Evolutionary conservation across 495 filamentous ascomycete species (phyloP).

Genomic region (Penicillium goetzii): DNA sequence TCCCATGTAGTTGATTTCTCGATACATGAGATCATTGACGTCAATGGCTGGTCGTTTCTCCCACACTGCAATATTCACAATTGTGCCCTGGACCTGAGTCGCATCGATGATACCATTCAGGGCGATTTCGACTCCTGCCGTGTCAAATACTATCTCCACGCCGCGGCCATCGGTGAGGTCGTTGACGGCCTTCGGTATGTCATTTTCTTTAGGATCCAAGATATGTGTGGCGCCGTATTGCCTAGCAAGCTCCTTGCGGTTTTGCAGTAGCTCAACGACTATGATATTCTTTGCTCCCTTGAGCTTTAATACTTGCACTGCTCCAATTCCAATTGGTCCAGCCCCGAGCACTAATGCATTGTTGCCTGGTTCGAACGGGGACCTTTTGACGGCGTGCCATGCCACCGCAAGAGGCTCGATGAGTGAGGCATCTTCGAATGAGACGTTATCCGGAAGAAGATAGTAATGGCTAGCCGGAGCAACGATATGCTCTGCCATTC

Average conservation of each 20-base stretch:
- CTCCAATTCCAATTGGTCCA: slow-evolving; percentile 62
- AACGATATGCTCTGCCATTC: slow-evolving; percentile 32
- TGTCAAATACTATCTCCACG: slow-evolving; percentile 60
- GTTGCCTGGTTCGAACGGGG: slow-evolving; percentile 50
- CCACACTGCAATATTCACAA: slow-evolving; percentile 68
- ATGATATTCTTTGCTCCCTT: slow-evolving; percentile 56
- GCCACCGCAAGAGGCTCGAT: slow-evolving; percentile 64
- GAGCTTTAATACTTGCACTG: slow-evolving; percentile 58
- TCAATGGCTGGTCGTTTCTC: slow-evolving; percentile 52
- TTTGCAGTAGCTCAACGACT: slow-evolving; percentile 51
- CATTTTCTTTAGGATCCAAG: slow-evolving; percentile 57
- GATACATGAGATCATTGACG: slow-evolving; percentile 53
- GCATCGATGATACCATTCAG: slow-evolving; percentile 55
- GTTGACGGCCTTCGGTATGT: slow-evolving; percentile 50
- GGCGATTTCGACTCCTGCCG: slow-evolving; percentile 58
- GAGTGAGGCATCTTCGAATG: slow-evolving; percentile 44
- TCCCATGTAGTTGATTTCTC: slow-evolving; percentile 52
- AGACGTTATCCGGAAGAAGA: slow-evolving; percentile 25
- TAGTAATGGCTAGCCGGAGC: slow-evolving; percentile 38
- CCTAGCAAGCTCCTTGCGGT: slow-evolving; percentile 53
- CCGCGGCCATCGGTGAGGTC: slow-evolving; percentile 54
- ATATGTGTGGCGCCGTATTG: slow-evolving; percentile 58
- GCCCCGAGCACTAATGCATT: slow-evolving; percentile 57
- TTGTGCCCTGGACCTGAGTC: slow-evolving; percentile 55
- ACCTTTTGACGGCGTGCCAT: slow-evolving; percentile 62